phyloP scores from a whole-genome alignment of 2,329 filamentous ascomycete species.

The Ceratocystis eucalypticola region DNA sequence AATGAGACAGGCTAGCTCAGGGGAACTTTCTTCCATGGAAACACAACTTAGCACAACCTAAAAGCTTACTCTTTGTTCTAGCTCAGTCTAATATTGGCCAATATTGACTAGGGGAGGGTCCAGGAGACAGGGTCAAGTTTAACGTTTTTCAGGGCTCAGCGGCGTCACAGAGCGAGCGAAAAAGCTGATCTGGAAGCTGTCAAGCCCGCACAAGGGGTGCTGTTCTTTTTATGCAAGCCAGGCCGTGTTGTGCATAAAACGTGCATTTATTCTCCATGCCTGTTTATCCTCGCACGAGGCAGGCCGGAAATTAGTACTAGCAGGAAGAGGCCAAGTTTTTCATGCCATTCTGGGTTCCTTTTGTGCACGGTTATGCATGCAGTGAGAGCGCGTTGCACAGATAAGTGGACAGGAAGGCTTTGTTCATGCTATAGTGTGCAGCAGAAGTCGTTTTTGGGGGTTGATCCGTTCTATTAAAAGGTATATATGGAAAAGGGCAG shows the following conservation, averaged over 20 bases:
- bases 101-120: not conserved
- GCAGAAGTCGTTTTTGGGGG: too few species aligned
- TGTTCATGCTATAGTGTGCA: not conserved
- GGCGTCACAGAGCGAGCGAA: too few species aligned
- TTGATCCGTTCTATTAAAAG: not conserved
- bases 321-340: not conserved
- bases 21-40: not conserved
- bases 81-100: not conserved
- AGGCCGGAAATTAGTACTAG: not conserved
- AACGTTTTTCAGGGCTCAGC: too few species aligned
- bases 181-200: too few species aligned
- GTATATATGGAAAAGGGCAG: not conserved
- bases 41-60: not conserved
- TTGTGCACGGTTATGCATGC: constrained; percentile 4
- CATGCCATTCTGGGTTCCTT: not conserved
- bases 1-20: not conserved
- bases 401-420: not conserved
- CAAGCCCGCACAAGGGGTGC: not conserved
- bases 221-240: not conserved
- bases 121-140: not conserved
- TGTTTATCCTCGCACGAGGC: not conserved
- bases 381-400: not conserved
- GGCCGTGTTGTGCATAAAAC: not conserved
- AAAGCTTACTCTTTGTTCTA: not conserved
- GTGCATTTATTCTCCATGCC: not conserved